A percentile compares a stretch with the other conserved stretches of the same genome.
These are phyloP conservation scores for Pilaira anomala DNA, from an alignment of 192 early-diverging fungal genomes.

Conservation along the genomic window DNA sequence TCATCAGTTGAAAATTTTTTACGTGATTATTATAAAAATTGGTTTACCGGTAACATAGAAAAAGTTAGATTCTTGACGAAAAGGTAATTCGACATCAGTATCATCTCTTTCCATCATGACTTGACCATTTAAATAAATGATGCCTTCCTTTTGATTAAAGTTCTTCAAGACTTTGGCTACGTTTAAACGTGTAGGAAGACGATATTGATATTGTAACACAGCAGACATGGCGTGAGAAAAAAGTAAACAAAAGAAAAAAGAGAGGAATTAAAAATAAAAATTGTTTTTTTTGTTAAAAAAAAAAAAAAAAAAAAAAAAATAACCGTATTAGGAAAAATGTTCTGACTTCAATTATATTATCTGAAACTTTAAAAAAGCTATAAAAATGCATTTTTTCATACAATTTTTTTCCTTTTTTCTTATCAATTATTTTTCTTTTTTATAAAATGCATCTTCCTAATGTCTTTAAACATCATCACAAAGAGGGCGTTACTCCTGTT, in stretches of 20 bases:
- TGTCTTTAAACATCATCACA: background rate
- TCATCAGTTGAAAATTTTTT: background rate
- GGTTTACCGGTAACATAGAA: conserved; percentile 67
- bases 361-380: background rate
- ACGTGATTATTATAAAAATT: background rate
- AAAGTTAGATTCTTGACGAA: conserved; percentile 87
- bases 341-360: background rate
- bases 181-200: conserved; percentile 59
- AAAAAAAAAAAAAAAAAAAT: background rate
- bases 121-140: conserved; percentile 59
- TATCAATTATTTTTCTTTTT: background rate
- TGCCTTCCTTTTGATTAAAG: conserved; percentile 51
- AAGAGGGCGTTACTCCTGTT: background rate
- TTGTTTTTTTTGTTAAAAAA: conserved; percentile 7
- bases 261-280: background rate
- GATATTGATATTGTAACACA: background rate
- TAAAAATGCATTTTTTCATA: background rate
- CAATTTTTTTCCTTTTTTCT: background rate
- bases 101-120: conserved; percentile 55
- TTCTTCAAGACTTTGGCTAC: conserved; percentile 55
- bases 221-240: conserved; percentile 7
- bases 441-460: conserved; percentile 13
- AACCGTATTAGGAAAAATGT: background rate
- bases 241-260: conserved; percentile 1
- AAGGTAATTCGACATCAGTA: conserved; percentile 78